Evolutionary conservation across 768 basidiomycete genomes (phyloP), one percentile per base, ranked within the genome.

Genomic region (Mycena pura): DNA sequence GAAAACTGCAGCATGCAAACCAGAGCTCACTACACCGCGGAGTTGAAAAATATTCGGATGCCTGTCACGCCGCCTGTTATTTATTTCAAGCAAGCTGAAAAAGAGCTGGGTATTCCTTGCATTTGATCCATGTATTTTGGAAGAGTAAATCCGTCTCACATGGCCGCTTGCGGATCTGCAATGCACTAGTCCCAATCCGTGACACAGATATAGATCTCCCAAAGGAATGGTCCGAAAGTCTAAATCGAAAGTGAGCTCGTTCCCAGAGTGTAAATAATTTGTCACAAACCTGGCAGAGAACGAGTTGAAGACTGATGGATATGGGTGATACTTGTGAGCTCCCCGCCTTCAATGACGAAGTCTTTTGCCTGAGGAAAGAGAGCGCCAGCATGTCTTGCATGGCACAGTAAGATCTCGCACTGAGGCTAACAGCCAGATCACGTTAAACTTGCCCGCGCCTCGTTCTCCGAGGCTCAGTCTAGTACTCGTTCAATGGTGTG

Each of bases 41-140:
- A 52, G 24, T 28, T 52, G 50, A 32, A n/a, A 13, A 21, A 52
- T 27, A n/a, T 52, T 39, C 19, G 50, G 50, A 52, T 52, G 50
- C 40, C 50, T 52, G 34, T 10, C 25, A 52, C 17, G 5, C 32
- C 10, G 32, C 6, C 10, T 38, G 27, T n/a, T n/a, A n/a, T n/a
- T 52, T 13, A 52, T 40, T 52, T 52, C 38, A 40, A 7, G 24
- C 48, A 24, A 52, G 34, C 27, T 13, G 50, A n/a, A 40, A 29
- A 38, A 40, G 15, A 15, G 29, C 36, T 15, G 24, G 29, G 17
- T 24, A 39, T 22, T 28, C 6, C 22, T 13, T 11, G 48, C 10
- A 27, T 36, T 49, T n/a, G 36, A 40, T n/a, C 36, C 50, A 13
- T 5, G 36, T 19, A 52, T 24, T 39, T 6, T 24, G 36, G 36